Evolutionary conservation across 495 filamentous ascomycete genomes (phyloP).

Genomic region (Glarea lozoyensis): DNA sequence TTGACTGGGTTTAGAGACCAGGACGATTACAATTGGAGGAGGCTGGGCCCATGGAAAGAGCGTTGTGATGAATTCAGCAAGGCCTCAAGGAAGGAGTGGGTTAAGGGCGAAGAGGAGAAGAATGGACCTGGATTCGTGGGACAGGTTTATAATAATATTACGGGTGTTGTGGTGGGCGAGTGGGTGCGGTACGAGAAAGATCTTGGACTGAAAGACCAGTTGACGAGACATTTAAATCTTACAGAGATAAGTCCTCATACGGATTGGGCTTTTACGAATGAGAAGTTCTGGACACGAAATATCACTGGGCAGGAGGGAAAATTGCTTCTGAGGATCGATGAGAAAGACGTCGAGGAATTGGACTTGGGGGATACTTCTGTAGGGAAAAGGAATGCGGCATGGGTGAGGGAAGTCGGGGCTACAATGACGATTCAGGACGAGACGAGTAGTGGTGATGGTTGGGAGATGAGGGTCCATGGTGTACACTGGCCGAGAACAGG

Average conservation of each 20-base stretch:
- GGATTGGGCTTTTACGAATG: slow-evolving; percentile 22
- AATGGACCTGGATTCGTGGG: slow-evolving; percentile 6
- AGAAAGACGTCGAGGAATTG: slow-evolving; percentile 38
- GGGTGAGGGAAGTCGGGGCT: slow-evolving; percentile 52
- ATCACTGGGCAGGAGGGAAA: slow-evolving; percentile 51
- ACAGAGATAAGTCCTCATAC: slow-evolving; percentile 35
- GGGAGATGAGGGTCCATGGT: slow-evolving; percentile 68
- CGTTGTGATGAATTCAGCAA: slow-evolving; percentile 39
- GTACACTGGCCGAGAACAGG: slow-evolving; percentile 75
- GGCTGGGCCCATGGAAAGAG: slow-evolving; percentile 45
- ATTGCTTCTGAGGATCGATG: slow-evolving; percentile 42
- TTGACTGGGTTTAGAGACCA: slow-evolving; percentile 64
- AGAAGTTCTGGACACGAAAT: slow-evolving; percentile 54
- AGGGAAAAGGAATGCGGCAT: slow-evolving; percentile 1
- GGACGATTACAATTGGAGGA: slow-evolving; percentile 67
- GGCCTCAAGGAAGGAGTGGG: slow-evolving; percentile 5
- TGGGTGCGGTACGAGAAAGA: slow-evolving; percentile 57
- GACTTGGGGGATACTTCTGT: slow-evolving; percentile 19
- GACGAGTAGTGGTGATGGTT: slow-evolving; percentile 55
- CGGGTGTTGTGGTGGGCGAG: slow-evolving; percentile 63
- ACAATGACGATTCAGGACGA: slow-evolving; percentile 63
- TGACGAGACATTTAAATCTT: slow-evolving; percentile 27
- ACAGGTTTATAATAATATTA: slow-evolving; percentile 63
- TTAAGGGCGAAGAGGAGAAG: slow-evolving; percentile 3
- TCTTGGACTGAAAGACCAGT: slow-evolving; percentile 16